Percentiles rank a stretch among this genome's conserved stretches.
These are phyloP conservation scores for Osmanthus fragrans DNA, from an alignment of 257 asterid species.

Conservation along the genomic window DNA sequence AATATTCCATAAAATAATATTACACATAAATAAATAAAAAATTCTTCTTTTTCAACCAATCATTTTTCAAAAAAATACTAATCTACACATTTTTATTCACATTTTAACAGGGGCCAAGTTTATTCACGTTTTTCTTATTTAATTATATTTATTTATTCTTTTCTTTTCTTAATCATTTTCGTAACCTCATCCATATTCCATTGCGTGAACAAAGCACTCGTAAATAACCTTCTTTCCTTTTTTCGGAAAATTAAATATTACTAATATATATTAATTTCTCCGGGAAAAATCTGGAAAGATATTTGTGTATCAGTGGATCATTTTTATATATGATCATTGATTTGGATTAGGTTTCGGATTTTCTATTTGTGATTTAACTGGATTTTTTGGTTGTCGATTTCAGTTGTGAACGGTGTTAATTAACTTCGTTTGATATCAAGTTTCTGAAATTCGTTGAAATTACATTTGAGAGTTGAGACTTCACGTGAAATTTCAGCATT, in stretches of 20 bases:
- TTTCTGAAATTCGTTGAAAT: slow-evolving; percentile 9
- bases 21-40: too few species aligned
- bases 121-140: too few species aligned
- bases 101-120: too few species aligned
- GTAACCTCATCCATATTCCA: too few species aligned
- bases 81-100: too few species aligned
- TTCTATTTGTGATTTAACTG: neutral
- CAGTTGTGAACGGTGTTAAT: neutral
- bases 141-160: too few species aligned
- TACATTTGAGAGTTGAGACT: slow-evolving; percentile 18
- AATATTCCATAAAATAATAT: too few species aligned
- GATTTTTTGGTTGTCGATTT: slow-evolving; percentile 3
- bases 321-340: neutral
- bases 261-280: neutral
- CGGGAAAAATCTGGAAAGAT: neutral
- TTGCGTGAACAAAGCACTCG: neutral
- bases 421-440: slow-evolving; percentile 1
- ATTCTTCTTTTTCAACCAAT: too few species aligned
- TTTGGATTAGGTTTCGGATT: slow-evolving; percentile 9
- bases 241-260: neutral
- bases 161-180: too few species aligned
- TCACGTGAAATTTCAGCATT: neutral
- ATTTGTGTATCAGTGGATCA: neutral
- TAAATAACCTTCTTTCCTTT: too few species aligned
- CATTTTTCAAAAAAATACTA: too few species aligned